Evolutionary conservation across 83 land plant genomes (phyloP).

Genomic region (Thuja plicata): DNA sequence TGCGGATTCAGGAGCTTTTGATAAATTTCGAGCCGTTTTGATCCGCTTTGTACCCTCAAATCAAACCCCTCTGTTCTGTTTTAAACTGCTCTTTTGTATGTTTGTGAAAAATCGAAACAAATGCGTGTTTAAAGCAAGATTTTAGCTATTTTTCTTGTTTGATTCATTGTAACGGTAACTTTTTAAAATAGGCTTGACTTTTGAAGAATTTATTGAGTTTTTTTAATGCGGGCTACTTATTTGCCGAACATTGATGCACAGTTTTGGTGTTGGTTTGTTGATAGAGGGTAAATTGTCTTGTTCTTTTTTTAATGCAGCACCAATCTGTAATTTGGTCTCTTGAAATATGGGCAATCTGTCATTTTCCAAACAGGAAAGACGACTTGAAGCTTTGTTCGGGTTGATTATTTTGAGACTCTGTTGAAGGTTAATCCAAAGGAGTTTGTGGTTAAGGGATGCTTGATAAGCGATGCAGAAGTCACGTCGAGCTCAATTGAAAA

Average conservation of each 20-base stretch:
- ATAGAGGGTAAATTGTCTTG: background rate
- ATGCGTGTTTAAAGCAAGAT: background rate
- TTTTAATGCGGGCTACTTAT: background rate
- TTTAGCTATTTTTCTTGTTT: background rate
- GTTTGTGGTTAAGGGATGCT: background rate
- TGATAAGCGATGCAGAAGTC: conserved; percentile 18
- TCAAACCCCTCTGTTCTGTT: background rate
- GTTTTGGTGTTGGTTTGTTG: background rate
- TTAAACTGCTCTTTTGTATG: background rate
- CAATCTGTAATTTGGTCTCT: background rate
- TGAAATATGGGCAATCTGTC: background rate
- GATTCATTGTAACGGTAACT: background rate
- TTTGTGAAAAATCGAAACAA: background rate
- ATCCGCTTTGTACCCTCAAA: background rate
- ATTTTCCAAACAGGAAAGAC: background rate
- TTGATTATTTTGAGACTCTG: background rate
- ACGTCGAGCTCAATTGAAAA: conserved; percentile 11
- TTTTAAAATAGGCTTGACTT: background rate
- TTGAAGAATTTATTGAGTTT: background rate
- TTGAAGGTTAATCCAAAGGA: background rate
- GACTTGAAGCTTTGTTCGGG: background rate
- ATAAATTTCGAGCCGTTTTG: background rate
- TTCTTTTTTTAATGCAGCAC: background rate
- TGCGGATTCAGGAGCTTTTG: background rate
- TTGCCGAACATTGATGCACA: background rate